phyloP scores from a whole-genome alignment of 192 early-diverging fungal genomes.

The Glomus cerebriforme region DNA sequence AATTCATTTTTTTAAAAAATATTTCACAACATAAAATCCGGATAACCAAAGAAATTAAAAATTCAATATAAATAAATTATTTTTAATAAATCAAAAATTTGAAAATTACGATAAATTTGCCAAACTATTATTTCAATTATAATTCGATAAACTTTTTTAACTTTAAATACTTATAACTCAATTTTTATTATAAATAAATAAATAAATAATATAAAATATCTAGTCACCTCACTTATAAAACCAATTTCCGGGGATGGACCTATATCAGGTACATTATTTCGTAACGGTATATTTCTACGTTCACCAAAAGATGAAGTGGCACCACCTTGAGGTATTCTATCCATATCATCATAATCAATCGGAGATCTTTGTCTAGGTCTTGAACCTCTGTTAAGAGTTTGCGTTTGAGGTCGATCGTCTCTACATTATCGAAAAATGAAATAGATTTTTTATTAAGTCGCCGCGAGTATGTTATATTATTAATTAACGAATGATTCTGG shows the following conservation, averaged over 20 bases:
- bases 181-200: background rate
- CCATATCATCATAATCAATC: conserved; percentile 26
- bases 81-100: background rate
- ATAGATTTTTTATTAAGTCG: background rate
- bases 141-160: background rate
- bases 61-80: background rate
- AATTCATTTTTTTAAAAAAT: too few relatives aligned
- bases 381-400: background rate
- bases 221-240: background rate
- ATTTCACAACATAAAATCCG: background rate
- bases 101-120: background rate
- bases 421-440: background rate
- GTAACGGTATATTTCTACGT: conserved; percentile 9
- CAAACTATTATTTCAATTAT: background rate
- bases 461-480: too few relatives aligned
- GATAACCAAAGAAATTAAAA: background rate
- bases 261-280: conserved; percentile 2
- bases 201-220: background rate
- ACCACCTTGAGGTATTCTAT: conserved; percentile 13
- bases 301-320: conserved; percentile 1
- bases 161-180: background rate
- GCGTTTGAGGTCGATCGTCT: conserved; percentile 1
- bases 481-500: background rate
- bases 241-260: conserved; percentile 2
- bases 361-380: conserved; percentile 9